Base-by-base conservation (phyloP, 768 basidiomycete species). In the Boletus rufocinnamomeus region DNA sequence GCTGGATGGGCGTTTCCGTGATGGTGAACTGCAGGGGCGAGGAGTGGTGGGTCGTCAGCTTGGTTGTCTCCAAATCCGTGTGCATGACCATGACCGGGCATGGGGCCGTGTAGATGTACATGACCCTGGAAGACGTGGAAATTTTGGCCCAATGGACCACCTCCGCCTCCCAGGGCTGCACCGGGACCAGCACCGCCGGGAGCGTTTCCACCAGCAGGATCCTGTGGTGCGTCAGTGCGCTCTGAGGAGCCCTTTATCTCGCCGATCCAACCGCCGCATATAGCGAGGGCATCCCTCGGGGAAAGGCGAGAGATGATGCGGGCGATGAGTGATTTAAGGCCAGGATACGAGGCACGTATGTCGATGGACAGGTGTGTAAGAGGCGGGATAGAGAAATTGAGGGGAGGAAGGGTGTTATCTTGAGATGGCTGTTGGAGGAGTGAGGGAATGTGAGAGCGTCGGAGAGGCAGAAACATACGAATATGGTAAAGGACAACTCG, bases 401-500 rank as follows among this genome's bases (percentile, higher is more conserved):
- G 53, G n/a, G 43, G 38, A 10, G 67, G 63, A 30, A 59, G 52
- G 0, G 14, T 1, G 23, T 5, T 43, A 3, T 60, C 65, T 28
- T 66, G 60, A 41, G 55, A 51, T 7, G 69, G 64, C 64, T 66
- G 27, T 25, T 23, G 21, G 28, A 14, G 37, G 7, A 11, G 52
- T 40, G 52, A 58, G 54, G 50, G 35, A 30, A 52, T 34, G 55
- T 49, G 16, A 50, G 8, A 30, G 50, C 44, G 27, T 13, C 1
- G 45, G 13, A 0, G 1, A n/a, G 21, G 16, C 28, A 8, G 13
- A 71, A 1, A 14, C 84, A 58, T 56, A 89, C 88, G 57, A 80
- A 79, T 45, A 80, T 78, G 17, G 85, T 84, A 30, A 90, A 75
- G 1, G 87, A 84, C 1, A 91, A 75, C 56, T 79, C 84, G 61